Evolutionary conservation across 2,329 filamentous ascomycete genomes (phyloP), one percentile per base, ranked within the genome.

Genomic region (Claviceps africana): DNA sequence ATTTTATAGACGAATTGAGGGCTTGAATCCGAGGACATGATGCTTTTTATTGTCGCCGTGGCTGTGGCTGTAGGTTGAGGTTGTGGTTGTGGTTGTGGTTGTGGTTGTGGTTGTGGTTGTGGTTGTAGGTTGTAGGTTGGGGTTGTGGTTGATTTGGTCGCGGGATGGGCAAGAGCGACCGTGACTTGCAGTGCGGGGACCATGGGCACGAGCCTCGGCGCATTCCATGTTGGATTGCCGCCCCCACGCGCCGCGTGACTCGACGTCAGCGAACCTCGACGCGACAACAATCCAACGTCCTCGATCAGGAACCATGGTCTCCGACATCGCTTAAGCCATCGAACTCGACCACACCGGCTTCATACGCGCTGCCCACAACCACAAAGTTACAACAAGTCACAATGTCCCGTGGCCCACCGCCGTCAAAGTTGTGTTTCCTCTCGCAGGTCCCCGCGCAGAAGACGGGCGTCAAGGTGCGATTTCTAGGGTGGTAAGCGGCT

Each of bases 391-490:
- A 28, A n/a, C 30, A 37, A 30, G 17, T 8, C 21, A 17, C 11
- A 21, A 79, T 79, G 77, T 76, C 74, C 21, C 68, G 68, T 56
- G 79, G 77, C 9, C 85, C 86, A 30, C 70, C 79, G 33, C 78
- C 88, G 7, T 83, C 82, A 22, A 73, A 70, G 54, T 71, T 83
- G 42, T 80, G 83, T 54, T 80, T 88, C 54, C 72, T 91, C 51
- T 79, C 78, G 15, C 71, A 77, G 53, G 69, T 90, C 15, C 70
- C 76, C 3, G 62, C 63, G 49, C 70, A 71, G 48, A 62, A 70
- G n/a, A 57, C 70, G 15, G 78, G 79, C 42, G 78, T 81, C n/a
- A 97, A 97, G 70, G 84, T 96, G 55, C 83, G 91, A 55, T 95
- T 97, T 66, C 70, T 97, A 49, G 90, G 88, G 67, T 96, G 90